phyloP scores from a whole-genome alignment of 1,284 basidiomycete genomes.

The Grifola frondosa region DNA sequence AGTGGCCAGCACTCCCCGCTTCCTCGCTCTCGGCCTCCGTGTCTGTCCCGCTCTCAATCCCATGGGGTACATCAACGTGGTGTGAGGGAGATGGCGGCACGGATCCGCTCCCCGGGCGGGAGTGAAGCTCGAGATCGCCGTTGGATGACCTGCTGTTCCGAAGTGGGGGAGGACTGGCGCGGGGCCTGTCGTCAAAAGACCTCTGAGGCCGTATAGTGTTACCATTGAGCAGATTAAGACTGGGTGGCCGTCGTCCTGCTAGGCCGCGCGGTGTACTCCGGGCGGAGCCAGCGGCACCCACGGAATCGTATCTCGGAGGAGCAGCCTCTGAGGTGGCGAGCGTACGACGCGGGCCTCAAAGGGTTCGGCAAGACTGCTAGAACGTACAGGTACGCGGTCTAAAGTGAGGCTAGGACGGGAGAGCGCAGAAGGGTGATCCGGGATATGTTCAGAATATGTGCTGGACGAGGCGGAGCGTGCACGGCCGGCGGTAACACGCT shows the following conservation, averaged over 20 bases:
- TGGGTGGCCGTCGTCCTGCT: slow-evolving; percentile 19
- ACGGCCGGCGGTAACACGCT: slow-evolving; percentile 14
- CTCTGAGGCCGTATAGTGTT: slow-evolving; percentile 20
- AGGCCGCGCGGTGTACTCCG: slow-evolving; percentile 13
- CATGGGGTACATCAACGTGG: slow-evolving; percentile 64
- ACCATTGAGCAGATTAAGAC: slow-evolving; percentile 22
- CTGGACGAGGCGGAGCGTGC: slow-evolving; percentile 30
- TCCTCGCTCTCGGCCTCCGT: slow-evolving; percentile 54
- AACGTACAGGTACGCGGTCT: slow-evolving; percentile 26
- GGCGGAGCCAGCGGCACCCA: slow-evolving; percentile 13
- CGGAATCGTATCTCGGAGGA: slow-evolving; percentile 2
- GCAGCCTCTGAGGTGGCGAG: too few relatives aligned
- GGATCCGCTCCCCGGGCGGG: slow-evolving; percentile 29
- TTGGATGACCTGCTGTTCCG: slow-evolving; percentile 19
- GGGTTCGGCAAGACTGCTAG: slow-evolving; percentile 25
- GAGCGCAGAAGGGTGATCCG: slow-evolving; percentile 11
- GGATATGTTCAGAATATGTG: slow-evolving; percentile 8
- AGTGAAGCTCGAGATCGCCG: slow-evolving; percentile 21
- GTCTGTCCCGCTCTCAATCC: slow-evolving; percentile 73
- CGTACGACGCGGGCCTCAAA: too few relatives aligned
- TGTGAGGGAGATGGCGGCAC: slow-evolving; percentile 58
- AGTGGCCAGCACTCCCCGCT: slow-evolving; percentile 11
- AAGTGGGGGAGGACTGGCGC: slow-evolving; percentile 19
- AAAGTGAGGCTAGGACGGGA: slow-evolving; percentile 24
- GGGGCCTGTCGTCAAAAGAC: slow-evolving; percentile 26